Evolutionary conservation across 1,284 basidiomycete species (phyloP), one percentile per base, ranked within the genome.

Genomic region (Nidula niveotomentosa): DNA sequence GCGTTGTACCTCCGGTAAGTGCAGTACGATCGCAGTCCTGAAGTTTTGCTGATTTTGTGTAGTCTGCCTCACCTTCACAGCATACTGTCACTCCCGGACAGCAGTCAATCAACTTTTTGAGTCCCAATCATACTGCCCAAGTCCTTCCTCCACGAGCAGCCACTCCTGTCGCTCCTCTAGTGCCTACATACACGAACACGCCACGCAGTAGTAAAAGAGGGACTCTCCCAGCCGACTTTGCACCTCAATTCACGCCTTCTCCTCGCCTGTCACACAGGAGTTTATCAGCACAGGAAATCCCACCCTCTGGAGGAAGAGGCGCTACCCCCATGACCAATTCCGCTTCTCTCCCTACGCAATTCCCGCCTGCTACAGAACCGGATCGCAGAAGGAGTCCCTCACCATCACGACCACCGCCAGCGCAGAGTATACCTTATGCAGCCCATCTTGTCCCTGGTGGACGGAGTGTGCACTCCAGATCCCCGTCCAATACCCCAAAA

Each of bases 1-100:
- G 46, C 10, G 55, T 64, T 15, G 56, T 56, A 37, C 45, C 45
- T n/a, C 45, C 45, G 10, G 45, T 46, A 15, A 10, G 6, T 46
- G 45, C 18, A n/a, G 10, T 46, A 46, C 10, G 18, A n/a, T 15
- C 10, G 10, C 45, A n/a, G 12, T 3, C 18, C 45, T 10, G 10
- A 23, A 13, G 3, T n/a, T 10, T 46, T 23, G n/a, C 18, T 46
- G 10, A 13, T 46, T 23, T 46, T n/a, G 10, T 46, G 10, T 23
- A 46, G 18, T 46, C 45, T 13, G 45, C 45, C 10, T 46, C 45
- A n/a, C 45, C 45, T 46, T 46, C 45, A 13, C 13, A 46, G 18
- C 23, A 23, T 23, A 23, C 18, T 13, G n/a, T 12, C 18, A 46
- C 18, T 8, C 30, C 49, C 6, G 18, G 15, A 12, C 49, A 37